Evolutionary conservation across 2,329 filamentous ascomycete species (phyloP), one percentile per base, ranked within the genome.

Genomic region (Colletotrichum nymphaeae): DNA sequence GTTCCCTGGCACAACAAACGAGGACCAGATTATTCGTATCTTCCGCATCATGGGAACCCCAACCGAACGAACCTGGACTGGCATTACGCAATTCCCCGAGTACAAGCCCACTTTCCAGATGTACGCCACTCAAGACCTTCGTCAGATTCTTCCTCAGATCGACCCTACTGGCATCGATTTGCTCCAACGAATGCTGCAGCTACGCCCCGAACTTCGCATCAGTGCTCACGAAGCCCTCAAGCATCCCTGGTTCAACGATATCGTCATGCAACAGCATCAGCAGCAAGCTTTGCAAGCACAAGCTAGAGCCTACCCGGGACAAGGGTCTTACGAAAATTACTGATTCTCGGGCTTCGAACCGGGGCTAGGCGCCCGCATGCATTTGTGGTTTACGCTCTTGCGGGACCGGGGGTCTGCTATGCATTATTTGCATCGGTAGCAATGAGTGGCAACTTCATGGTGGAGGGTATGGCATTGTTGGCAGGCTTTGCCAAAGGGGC

Each of bases 31-130:
- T 64, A 90, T 97, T 75, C 95, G 97, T 82, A 99, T 99, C 83
- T 99, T 99, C 89, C 91, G 97, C 73, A 93, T 99, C 74, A 99
- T 99, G 97, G 97, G 97, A 74, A 99, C 97, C 0, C 97, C 97
- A 0, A 97, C 94, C 0, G 97, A 99, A 83, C 92, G 95, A 57
- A 95, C 94, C 5, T 99, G 97, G 97, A 96, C 96, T 0, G 95
- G 95, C 55, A 97, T 99, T 80, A 95, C 93, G 24, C 93, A 96
- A 80, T 95, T 97, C 78, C 95, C 96, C n/a, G 97, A 99, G 83
- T 99, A 98, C 88, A 98, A 98, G 87, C 90, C 92, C 60, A 98
- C 93, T 74, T 98, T 98, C 85, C 95, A 97, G 76, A 94, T 97
- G 81, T 98, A 97, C 82, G 94, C 94, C 16, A 98, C 97, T 1